Percentiles rank a stretch among this genome's conserved stretches.
Evolutionary conservation across 73 alveolate species (phyloP).

Genomic region (Paramecium tetraurelia): DNA sequence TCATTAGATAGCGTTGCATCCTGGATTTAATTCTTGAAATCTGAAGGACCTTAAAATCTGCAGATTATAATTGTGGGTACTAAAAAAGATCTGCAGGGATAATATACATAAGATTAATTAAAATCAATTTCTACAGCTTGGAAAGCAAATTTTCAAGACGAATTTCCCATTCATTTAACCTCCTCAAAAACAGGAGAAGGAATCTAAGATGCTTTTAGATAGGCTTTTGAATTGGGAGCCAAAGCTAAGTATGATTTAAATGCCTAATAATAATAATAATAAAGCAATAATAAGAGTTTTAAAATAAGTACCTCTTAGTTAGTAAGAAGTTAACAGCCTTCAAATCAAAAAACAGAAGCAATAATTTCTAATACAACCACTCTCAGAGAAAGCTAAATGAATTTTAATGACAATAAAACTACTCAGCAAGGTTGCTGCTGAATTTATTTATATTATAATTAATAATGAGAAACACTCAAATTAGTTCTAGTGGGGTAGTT

Average conservation of each 20-base stretch:
- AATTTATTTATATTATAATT: background rate
- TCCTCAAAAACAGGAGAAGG: conserved; percentile 20
- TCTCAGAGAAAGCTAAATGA: background rate
- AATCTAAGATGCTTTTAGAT: background rate
- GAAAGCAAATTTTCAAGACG: background rate
- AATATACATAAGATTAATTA: background rate
- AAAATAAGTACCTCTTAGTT: background rate
- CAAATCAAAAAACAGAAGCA: background rate
- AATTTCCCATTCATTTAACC: background rate
- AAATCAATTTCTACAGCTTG: background rate
- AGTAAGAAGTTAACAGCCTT: background rate
- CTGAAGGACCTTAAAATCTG: background rate
- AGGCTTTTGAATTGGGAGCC: background rate
- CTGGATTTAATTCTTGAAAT: background rate
- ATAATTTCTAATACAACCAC: background rate
- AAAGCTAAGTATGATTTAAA: background rate
- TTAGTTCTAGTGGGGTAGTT: background rate
- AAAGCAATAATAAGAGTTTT: background rate
- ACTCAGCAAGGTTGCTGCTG: background rate
- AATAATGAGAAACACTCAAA: background rate
- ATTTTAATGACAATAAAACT: background rate
- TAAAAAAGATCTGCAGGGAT: background rate
- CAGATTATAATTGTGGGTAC: conserved; percentile 3
- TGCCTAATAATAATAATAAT: background rate
- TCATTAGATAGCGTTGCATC: background rate